These are phyloP conservation scores for Dendrobium chrysotoxum DNA, from an alignment of 106 monocot species.

Conservation along the genomic window DNA sequence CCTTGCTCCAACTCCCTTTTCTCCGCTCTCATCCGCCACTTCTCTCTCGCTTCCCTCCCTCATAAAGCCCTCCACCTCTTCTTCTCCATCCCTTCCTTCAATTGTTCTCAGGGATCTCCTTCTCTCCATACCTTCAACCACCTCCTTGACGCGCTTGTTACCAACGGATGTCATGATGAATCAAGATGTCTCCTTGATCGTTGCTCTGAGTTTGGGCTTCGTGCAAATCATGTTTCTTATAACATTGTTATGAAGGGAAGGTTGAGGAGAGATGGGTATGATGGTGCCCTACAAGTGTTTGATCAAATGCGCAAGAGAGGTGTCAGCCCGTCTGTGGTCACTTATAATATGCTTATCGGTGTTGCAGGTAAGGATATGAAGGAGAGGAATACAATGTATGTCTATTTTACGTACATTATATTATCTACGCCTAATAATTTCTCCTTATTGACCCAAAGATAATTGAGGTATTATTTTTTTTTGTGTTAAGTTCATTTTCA, in stretches of 20 bases:
- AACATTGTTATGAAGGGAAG: conserved; percentile 68
- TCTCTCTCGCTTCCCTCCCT: conserved; percentile 40
- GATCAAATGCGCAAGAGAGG: conserved; percentile 64
- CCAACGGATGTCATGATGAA: conserved; percentile 19
- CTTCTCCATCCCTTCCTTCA: conserved; percentile 39
- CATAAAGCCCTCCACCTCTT: conserved; percentile 58
- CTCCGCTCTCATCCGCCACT: conserved; percentile 58
- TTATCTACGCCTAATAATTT: no score
- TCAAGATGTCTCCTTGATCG: conserved; percentile 30
- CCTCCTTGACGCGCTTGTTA: conserved; percentile 67
- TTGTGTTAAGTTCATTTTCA: no score
- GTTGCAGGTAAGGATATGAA: conserved; percentile 1
- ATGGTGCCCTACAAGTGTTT: conserved; percentile 39
- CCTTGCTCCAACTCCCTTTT: conserved; percentile 46
- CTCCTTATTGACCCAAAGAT: no score
- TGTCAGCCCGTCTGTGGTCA: conserved; percentile 55
- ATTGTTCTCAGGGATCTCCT: conserved; percentile 33
- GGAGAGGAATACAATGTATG: background rate
- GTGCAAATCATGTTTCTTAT: conserved; percentile 66
- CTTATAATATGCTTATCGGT: conserved; percentile 71
- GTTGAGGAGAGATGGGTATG: conserved; percentile 15
- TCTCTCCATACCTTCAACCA: conserved; percentile 56
- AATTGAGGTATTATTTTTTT: no score
- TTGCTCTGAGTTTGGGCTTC: conserved; percentile 22
- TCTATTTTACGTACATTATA: no score